Base-by-base conservation (phyloP, 208 protist species). In the Trypanosoma boissoni region DNA sequence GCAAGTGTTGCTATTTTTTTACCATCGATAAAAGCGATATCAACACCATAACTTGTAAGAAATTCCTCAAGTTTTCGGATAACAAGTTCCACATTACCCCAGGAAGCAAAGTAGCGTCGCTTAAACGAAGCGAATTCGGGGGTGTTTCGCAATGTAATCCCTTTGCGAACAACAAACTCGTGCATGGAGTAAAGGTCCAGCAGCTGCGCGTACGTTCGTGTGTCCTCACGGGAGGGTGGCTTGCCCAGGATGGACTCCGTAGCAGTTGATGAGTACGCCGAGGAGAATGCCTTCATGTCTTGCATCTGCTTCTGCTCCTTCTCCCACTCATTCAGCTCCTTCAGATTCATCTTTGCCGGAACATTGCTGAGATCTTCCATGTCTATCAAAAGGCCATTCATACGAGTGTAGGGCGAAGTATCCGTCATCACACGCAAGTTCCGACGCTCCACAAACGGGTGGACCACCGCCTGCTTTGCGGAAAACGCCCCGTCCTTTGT, bases 131-230 rank as follows among this genome's bases (percentile, higher is more conserved):
- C 80, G 69, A 95, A 97, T 73, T 97, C 88, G 2, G 92, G 92
- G 26, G 92, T 97, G 48, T 75, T 92, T 43, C 83, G 77, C 14
- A 97, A 76, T 10, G 87, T 79, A 31, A 72, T 77, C 23, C 92
- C 92, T 58, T 95, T 94, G 26, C 92, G 85, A 55, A 97, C 92
- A 57, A 95, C 93, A 46, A 97, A 95, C 74, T 97, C 89, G 70
- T 97, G 88, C 86, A 97, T 93, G n/a, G 89, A 96, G 65, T 97
- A 97, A 27, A 93, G 59, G 58, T 97, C 92, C 4, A 97, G 80
- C 34, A 97, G 79, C 61, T 97, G 86, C 14, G 84, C 76, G 76
- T 97, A 97, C 7, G 87, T 97, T 20, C 89, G 79, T 2, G 86
- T 63, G 54, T 92, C 84, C 3, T 96, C 82, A 12, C 84, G 68